phyloP scores from a whole-genome alignment of 352 stramenopile species.

The Blastocystis sp. region DNA sequence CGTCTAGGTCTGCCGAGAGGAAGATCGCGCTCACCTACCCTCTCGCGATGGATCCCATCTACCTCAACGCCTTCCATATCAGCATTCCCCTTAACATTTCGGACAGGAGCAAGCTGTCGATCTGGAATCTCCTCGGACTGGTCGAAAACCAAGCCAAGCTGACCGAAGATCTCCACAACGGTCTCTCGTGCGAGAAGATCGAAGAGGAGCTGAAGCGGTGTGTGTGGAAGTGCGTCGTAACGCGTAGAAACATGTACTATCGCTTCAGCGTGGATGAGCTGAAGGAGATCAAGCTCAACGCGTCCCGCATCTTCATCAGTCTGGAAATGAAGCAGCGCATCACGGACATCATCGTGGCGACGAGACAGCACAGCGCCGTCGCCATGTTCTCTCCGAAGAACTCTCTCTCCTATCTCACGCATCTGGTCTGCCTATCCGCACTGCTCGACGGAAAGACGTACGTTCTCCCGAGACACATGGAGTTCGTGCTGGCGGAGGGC shows the following conservation, averaged over 20 bases:
- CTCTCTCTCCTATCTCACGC: constrained; percentile 1
- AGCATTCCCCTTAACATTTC: constrained; percentile 25
- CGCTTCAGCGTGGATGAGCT: constrained; percentile 55
- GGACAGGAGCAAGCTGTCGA: constrained; percentile 8
- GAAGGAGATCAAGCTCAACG: constrained; percentile 55
- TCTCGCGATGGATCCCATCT: constrained; percentile 8
- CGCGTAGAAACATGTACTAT: constrained; percentile 54
- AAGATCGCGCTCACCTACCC: constrained; percentile 47
- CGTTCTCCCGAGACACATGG: constrained; percentile 50
- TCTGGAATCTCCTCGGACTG: constrained; percentile 43
- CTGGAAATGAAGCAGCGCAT: constrained; percentile 50
- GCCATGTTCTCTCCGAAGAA: constrained; percentile 21
- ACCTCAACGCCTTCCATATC: constrained; percentile 59
- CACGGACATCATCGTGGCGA: constrained; percentile 24
- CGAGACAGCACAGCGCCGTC: neutral
- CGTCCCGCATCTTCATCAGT: constrained; percentile 40
- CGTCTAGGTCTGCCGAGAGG: neutral
- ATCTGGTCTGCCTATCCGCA: constrained; percentile 12
- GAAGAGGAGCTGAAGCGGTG: constrained; percentile 70
- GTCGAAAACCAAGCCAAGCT: constrained; percentile 61
- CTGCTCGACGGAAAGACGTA: constrained; percentile 63
- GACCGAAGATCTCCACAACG: constrained; percentile 54
- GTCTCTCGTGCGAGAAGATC: constrained; percentile 43
- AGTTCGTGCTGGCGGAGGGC: neutral
- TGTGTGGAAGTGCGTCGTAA: neutral